phyloP scores from a whole-genome alignment of 176 grass and related monocot species.

The Aegilops speltoides region DNA sequence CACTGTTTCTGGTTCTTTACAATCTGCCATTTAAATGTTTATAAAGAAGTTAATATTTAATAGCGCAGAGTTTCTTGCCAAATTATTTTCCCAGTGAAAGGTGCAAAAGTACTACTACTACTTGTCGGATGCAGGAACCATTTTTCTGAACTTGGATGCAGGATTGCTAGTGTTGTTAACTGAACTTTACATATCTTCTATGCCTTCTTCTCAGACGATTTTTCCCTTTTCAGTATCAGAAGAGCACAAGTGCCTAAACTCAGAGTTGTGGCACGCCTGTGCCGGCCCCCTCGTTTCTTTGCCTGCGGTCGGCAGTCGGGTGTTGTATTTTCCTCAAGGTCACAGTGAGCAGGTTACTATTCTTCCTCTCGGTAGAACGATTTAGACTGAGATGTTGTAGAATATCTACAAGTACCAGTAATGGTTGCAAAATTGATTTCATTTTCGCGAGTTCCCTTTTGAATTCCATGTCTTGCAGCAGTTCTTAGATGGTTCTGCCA shows the following conservation, averaged over 20 bases:
- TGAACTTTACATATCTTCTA: neutral
- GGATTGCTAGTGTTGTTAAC: neutral
- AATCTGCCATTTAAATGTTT: neutral
- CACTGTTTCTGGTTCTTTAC: constrained; percentile 3
- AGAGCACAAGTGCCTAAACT: constrained; percentile 72
- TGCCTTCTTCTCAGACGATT: constrained; percentile 22
- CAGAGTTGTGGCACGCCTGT: constrained; percentile 87
- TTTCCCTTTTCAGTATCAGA: constrained; percentile 40
- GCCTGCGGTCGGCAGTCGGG: constrained; percentile 60
- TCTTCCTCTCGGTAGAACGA: constrained; percentile 12
- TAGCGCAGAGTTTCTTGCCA: neutral
- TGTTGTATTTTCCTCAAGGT: constrained; percentile 89
- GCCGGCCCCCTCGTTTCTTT: constrained; percentile 76
- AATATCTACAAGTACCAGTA: neutral
- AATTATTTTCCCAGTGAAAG: neutral
- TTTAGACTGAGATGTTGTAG: constrained; percentile 1
- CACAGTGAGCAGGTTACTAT: constrained; percentile 77
- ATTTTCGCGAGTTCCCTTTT: neutral
- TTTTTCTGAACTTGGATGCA: neutral
- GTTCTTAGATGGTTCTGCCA: constrained; percentile 12
- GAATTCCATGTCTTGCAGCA: neutral
- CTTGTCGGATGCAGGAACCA: neutral
- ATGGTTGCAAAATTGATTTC: neutral
- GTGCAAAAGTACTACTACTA: neutral
- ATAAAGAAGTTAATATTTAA: constrained; percentile 7